Evolutionary conservation across 441 rosid genomes (phyloP).

Genomic region (Kokia cookei): DNA sequence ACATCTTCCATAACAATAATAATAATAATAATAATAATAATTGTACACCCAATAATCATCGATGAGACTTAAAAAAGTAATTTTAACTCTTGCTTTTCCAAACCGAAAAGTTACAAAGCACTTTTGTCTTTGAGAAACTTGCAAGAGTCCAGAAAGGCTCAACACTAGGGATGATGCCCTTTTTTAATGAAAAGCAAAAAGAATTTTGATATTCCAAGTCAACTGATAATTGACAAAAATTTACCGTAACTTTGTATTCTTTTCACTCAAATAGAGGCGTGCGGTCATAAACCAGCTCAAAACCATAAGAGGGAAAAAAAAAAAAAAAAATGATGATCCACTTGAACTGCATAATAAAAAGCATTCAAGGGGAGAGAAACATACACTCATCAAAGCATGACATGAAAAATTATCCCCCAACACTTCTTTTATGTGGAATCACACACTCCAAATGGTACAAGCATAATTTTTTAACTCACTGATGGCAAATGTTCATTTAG

Average conservation of each 20-base stretch:
- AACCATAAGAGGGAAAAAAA: neutral
- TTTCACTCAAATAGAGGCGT: neutral
- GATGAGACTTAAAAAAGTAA: no score
- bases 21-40: no score
- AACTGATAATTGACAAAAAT: no score
- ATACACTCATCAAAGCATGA: neutral
- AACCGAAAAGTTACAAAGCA: no score
- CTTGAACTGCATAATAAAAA: neutral
- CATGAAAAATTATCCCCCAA: neutral
- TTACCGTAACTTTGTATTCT: neutral
- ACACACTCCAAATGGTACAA: conserved; percentile 33
- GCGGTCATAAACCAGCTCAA: neutral
- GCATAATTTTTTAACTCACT: conserved; percentile 15
- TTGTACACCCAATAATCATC: no score
- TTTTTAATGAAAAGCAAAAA: no score
- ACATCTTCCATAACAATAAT: no score
- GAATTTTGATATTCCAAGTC: no score
- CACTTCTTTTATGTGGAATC: conserved; percentile 21
- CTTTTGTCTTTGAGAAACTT: no score
- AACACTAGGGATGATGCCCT: no score
- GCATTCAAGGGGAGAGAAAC: conserved; percentile 12
- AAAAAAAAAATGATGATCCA: neutral
- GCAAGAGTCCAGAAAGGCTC: no score
- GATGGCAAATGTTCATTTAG: conserved; percentile 16
- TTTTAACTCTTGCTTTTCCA: no score